Evolutionary conservation across 106 monocot genomes (phyloP).

Genomic region (Agapanthus africanus): DNA sequence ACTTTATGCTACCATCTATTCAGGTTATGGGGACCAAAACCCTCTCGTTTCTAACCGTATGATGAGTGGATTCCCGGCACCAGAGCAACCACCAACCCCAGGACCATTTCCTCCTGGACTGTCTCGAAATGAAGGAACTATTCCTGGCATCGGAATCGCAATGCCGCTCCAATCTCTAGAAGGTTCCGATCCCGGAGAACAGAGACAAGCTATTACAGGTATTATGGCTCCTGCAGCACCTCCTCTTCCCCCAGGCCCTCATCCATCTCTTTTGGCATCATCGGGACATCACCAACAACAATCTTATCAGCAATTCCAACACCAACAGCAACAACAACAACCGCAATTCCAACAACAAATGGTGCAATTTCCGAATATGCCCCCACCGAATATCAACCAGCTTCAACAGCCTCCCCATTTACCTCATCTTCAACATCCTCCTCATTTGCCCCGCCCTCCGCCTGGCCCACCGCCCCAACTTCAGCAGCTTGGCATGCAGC

Average conservation of each 20-base stretch:
- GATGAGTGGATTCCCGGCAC: constrained; percentile 37
- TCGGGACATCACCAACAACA: constrained; percentile 68
- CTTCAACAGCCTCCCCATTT: constrained; percentile 65
- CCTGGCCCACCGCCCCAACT: constrained; percentile 19
- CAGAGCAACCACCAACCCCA: constrained; percentile 71
- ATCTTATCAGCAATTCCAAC: constrained; percentile 46
- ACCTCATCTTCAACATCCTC: constrained; percentile 44
- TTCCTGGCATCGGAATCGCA: constrained; percentile 89
- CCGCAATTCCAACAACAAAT: constrained; percentile 33
- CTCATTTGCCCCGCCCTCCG: constrained; percentile 45
- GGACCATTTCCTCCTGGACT: constrained; percentile 71
- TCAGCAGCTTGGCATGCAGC: constrained; percentile 39
- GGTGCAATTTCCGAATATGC: constrained; percentile 29
- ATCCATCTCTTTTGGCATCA: constrained; percentile 82
- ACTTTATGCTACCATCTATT: not conserved
- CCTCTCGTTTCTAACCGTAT: constrained; percentile 29
- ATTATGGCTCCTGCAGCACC: constrained; percentile 57
- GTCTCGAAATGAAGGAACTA: constrained; percentile 75
- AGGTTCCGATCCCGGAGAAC: constrained; percentile 76
- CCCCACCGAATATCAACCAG: constrained; percentile 57
- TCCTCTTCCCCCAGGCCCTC: constrained; percentile 97
- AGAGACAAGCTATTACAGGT: constrained; percentile 47
- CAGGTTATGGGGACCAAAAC: constrained; percentile 81
- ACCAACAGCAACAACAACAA: constrained; percentile 46
- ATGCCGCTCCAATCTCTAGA: constrained; percentile 61